A percentile compares a stretch with the other conserved stretches of the same genome.
phyloP scores from a whole-genome alignment of 495 filamentous ascomycete species.

The Darksidea phi region DNA sequence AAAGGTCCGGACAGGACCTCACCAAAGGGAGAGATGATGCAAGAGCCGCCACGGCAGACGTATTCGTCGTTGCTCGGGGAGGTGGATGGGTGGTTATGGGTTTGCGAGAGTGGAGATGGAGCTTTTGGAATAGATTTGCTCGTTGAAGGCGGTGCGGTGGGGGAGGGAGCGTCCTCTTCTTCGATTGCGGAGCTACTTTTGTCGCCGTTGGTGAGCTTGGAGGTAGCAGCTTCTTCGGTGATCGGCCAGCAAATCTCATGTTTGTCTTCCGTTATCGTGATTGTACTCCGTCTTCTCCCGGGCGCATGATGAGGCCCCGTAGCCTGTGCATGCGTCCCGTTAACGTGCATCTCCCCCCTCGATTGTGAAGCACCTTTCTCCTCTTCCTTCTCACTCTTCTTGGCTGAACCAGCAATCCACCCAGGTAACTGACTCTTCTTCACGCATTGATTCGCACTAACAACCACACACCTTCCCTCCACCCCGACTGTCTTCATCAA shows the following conservation, averaged over 20 bases:
- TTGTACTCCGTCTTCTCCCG: slow-evolving; percentile 36
- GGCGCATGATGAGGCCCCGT: slow-evolving; percentile 19
- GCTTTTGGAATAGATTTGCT: slow-evolving; percentile 1
- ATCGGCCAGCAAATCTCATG: slow-evolving; percentile 56
- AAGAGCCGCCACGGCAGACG: slow-evolving; percentile 72
- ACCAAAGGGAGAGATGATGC: slow-evolving; percentile 76
- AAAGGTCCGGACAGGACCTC: slow-evolving; percentile 75
- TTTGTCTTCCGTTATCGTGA: slow-evolving; percentile 51
- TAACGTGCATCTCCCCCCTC: not conserved
- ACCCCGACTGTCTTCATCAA: slow-evolving; percentile 77
- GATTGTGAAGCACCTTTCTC: not conserved
- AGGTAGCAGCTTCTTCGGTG: slow-evolving; percentile 15
- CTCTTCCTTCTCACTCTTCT: not conserved
- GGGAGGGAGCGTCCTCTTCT: slow-evolving; percentile 4
- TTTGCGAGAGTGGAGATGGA: not conserved
- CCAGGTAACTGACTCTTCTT: slow-evolving; percentile 55
- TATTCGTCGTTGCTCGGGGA: slow-evolving; percentile 45
- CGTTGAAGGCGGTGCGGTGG: slow-evolving; percentile 8
- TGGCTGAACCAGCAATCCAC: slow-evolving; percentile 50
- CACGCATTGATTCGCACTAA: slow-evolving; percentile 83
- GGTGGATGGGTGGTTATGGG: not conserved
- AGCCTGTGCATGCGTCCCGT: not conserved
- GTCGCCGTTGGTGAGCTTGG: slow-evolving; percentile 32
- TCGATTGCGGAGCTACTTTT: slow-evolving; percentile 20
- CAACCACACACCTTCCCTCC: slow-evolving; percentile 83